A percentile compares a stretch with the other conserved stretches of the same genome.
These are phyloP conservation scores for Chamaecrista fasciculata DNA, from an alignment of 306 rosid species.

Conservation along the genomic window DNA sequence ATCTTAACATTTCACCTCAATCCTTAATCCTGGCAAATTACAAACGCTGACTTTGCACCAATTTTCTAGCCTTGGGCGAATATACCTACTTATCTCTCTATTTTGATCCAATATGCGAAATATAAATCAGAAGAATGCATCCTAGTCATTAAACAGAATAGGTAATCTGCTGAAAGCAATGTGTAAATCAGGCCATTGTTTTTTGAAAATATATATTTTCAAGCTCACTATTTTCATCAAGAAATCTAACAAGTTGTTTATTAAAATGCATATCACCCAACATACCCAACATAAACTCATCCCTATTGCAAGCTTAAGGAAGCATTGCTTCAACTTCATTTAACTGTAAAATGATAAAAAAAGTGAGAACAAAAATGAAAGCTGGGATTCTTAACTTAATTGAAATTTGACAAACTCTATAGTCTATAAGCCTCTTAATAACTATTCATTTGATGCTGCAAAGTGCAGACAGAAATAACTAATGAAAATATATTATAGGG, in stretches of 20 bases:
- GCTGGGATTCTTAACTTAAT: constrained; percentile 30
- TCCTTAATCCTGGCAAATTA: too few relatives aligned
- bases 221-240: neutral
- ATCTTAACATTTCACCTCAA: too few relatives aligned
- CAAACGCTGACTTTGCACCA: too few relatives aligned
- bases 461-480: neutral
- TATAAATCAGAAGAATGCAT: neutral
- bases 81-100: too few relatives aligned
- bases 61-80: too few relatives aligned
- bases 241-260: neutral
- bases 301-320: neutral
- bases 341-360: constrained; percentile 12
- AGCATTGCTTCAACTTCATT: constrained; percentile 17
- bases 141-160: neutral
- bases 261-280: constrained; percentile 13
- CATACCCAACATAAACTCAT: constrained; percentile 7
- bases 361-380: constrained; percentile 16
- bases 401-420: neutral
- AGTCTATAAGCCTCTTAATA: constrained; percentile 23
- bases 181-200: neutral
- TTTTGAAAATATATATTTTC: neutral
- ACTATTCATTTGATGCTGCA: neutral
- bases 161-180: neutral
- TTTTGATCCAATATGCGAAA: too few relatives aligned
- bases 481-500: constrained; percentile 6